Base-by-base conservation (phyloP, 768 basidiomycete genomes). In the Lactifluus hygrophoroides region DNA sequence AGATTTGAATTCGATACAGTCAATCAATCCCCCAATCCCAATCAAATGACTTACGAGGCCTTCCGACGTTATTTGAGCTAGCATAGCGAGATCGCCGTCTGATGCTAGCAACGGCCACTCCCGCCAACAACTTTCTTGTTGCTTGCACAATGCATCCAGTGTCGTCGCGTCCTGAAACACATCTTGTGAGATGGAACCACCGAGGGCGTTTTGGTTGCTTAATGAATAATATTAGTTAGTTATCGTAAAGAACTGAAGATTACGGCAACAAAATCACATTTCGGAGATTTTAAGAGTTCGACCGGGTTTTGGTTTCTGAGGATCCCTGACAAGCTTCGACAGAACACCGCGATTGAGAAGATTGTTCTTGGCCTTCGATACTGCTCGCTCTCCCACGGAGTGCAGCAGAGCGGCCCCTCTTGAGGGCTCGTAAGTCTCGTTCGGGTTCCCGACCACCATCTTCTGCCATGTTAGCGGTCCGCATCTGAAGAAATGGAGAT, bases 31-130 rank as follows among this genome's bases (percentile, higher is more conserved):
- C 44, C 42, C 8, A 53, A 38, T 32, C 16, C 27, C 25, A 53
- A 25, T 25, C 25, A 28, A 23, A 25, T 17, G 10, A 55, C 73
- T 64, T 64, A 85, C 89, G 74, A 85, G 85, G 60, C 84, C 79
- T 57, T 90, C 85, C 0, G 92, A 94, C n/a, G 85, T 82, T n/a
- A 92, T 74, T 59, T 90, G 80, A 32, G 92, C 72, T 58, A 95
- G 70, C 0, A 85, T 81, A 14, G 88, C 86, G 49, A 83, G 75
- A 63, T 94, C 90, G 8, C 94, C 92, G 63, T 92, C 91, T 3
- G 81, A 81, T 3, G 90, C 83, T 30, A 86, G 73, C 46, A 91
- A 68, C 0, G 89, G 82, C 93, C 94, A 96, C 54, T 86, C 83
- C 46, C 82, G 78, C 79, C 83, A 87, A 1, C 83, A 87, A 1